Conservation (phyloP, 441 rosid genomes). For the Erodium chrysanthum region DNA sequence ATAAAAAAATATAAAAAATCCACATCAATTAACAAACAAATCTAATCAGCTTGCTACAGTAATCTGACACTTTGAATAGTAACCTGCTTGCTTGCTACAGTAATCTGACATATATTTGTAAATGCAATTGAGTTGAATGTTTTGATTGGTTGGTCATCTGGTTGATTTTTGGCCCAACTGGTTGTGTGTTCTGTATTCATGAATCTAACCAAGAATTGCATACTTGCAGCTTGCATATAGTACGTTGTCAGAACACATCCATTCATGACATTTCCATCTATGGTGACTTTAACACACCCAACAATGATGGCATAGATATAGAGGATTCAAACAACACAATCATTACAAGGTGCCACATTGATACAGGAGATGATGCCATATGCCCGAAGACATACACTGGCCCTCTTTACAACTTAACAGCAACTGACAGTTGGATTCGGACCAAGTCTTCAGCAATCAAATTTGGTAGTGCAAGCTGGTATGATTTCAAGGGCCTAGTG, state of each 20-base stretch:
- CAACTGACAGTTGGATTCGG: conserved; percentile 69
- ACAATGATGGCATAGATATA: conserved; percentile 79
- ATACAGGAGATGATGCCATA: conserved; percentile 89
- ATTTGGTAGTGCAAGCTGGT: conserved; percentile 74
- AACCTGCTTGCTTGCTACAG: too few species aligned
- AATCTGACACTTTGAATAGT: too few species aligned
- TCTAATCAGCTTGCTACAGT: too few species aligned
- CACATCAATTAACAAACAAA: too few species aligned
- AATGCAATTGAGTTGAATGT: too few species aligned
- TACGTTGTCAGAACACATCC: conserved; percentile 45
- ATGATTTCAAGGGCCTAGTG: conserved; percentile 46
- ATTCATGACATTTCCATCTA: conserved; percentile 58
- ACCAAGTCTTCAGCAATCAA: conserved; percentile 87
- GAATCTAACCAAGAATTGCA: background rate
- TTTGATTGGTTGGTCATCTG: too few species aligned
- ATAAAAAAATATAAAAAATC: too few species aligned
- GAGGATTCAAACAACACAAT: conserved; percentile 67
- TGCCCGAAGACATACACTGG: conserved; percentile 64
- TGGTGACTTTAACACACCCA: conserved; percentile 75
- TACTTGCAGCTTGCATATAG: conserved; percentile 65
- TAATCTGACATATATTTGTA: too few species aligned
- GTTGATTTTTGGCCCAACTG: too few species aligned
- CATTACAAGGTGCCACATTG: conserved; percentile 56
- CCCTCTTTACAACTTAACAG: conserved; percentile 61
- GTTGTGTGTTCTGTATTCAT: too few species aligned